phyloP scores from a whole-genome alignment of 108 stramenopile species.

The Pseudonitzschia multistriata region DNA sequence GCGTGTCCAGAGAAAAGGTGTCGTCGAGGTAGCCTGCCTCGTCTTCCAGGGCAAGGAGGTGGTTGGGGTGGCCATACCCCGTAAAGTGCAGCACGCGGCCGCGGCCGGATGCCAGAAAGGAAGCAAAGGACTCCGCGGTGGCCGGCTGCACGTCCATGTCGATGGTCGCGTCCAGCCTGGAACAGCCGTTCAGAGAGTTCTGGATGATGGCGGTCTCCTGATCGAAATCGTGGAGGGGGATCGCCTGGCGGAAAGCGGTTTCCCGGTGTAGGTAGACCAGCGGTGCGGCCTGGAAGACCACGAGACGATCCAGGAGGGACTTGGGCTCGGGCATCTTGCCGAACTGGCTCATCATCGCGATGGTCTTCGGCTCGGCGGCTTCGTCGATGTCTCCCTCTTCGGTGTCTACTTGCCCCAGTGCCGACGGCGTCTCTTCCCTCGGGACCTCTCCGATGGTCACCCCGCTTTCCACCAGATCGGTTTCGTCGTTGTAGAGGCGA shows the following conservation, averaged over 20 bases:
- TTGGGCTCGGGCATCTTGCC: conserved; percentile 24
- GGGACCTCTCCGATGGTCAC: conserved; percentile 4
- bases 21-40: conserved; percentile 49
- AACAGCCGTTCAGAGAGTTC: conserved; percentile 14
- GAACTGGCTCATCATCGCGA: background rate
- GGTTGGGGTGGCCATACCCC: conserved; percentile 41
- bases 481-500: conserved; percentile 20
- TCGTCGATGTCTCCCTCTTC: background rate
- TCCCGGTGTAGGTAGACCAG: conserved; percentile 10
- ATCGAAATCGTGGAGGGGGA: conserved; percentile 35
- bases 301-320: conserved; percentile 24
- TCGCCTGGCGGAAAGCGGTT: background rate
- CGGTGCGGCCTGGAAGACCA: conserved; percentile 34
- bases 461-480: conserved; percentile 12
- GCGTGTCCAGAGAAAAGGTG: conserved; percentile 28
- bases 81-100: conserved; percentile 36
- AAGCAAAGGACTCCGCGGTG: conserved; percentile 14
- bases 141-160: conserved; percentile 28
- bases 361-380: background rate
- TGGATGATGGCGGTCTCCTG: conserved; percentile 19
- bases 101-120: conserved; percentile 18
- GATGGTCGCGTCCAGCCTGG: conserved; percentile 26
- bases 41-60: conserved; percentile 63
- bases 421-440: conserved; percentile 1
- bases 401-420: conserved; percentile 6